These are phyloP conservation scores for Pachysolen tannophilus DNA, from an alignment of 805 yeast genomes.

Conservation along the genomic window DNA sequence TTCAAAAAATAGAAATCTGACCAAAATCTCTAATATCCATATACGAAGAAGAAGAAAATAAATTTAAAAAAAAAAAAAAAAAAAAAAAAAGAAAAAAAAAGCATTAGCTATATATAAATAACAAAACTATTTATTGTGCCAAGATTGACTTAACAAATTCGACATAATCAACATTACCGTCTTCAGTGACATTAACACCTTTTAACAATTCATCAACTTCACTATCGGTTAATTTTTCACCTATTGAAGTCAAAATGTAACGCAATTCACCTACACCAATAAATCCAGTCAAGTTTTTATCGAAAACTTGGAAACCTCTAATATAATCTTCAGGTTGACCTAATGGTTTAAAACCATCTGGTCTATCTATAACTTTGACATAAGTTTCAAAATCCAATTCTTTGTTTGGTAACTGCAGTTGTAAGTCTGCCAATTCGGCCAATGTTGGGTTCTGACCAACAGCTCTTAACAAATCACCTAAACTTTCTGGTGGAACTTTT, in stretches of 20 bases:
- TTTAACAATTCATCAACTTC: slow-evolving; percentile 95
- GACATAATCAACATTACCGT: slow-evolving; percentile 91
- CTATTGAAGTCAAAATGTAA: slow-evolving; percentile 90
- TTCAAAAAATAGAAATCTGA: background rate
- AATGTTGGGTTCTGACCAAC: slow-evolving; percentile 98
- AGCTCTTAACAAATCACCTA: slow-evolving; percentile 93
- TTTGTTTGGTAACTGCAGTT: slow-evolving; percentile 22
- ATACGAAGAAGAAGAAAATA: background rate
- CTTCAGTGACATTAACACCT: slow-evolving; percentile 89
- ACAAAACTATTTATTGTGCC: slow-evolving; percentile 54
- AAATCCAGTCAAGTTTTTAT: slow-evolving; percentile 90
- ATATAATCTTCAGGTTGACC: slow-evolving; percentile 92
- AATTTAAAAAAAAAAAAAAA: too few relatives aligned
- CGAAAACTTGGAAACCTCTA: slow-evolving; percentile 95
- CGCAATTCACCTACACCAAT: slow-evolving; percentile 96
- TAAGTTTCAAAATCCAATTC: slow-evolving; percentile 72
- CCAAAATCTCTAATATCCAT: background rate
- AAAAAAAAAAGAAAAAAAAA: too few relatives aligned
- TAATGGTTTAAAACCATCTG: slow-evolving; percentile 79
- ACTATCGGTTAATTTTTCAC: slow-evolving; percentile 82
- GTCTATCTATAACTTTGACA: slow-evolving; percentile 70
- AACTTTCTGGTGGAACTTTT: slow-evolving; percentile 68
- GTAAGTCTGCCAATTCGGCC: slow-evolving; percentile 67
- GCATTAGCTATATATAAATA: too few relatives aligned
- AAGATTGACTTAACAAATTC: slow-evolving; percentile 90